Base-by-base conservation (phyloP, 2,329 filamentous ascomycete species). In the Didymella keratinophila region DNA sequence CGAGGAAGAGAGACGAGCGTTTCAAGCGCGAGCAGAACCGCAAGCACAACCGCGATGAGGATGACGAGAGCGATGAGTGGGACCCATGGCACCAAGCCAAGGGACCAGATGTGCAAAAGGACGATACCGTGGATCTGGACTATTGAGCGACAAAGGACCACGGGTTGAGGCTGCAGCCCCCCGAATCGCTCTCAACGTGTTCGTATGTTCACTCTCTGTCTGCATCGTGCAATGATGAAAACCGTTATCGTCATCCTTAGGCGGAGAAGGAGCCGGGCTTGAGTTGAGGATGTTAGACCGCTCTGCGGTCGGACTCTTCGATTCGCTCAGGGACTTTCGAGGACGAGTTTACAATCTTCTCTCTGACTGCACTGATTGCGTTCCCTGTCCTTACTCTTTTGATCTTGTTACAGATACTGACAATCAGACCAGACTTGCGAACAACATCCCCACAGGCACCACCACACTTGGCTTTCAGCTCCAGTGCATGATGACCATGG, bases 171-270 rank as follows among this genome's bases (percentile, higher is more conserved):
- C 28, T 30, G 42, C 9, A 28, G 2, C 12, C 7, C 23, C 23
- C 16, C 16, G 32, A 5, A 6, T 0, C 14, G 20, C 20, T 32
- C 9, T n/a, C 14, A 8, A 9, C 30, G 45, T 18, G 41, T 48
- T 30, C 45, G 64, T 65, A 20, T 10, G 9, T 21, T 49, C 44
- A 39, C 57, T 41, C 54, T 55, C 34, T 21, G 25, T 44, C 39
- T 25, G 55, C 34, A 2, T 32, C 27, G 28, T 66, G 58, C 62
- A 72, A 89, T 94, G 92, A 96, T 94, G 92, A 95, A 87, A 93
- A 83, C 77, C 78, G 80, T 84, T 93, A 93, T 93, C 90, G 91
- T 96, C 92, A 96, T 96, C 92, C 92, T 96, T 96, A 96, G 91
- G 83, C 92, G 85, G 88, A 96, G 70, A 69, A 59, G 49, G 58